Percentiles rank a stretch among this genome's conserved stretches.
Evolutionary conservation across 257 asterid genomes (phyloP).

Genomic region (Mitragyna speciosa): DNA sequence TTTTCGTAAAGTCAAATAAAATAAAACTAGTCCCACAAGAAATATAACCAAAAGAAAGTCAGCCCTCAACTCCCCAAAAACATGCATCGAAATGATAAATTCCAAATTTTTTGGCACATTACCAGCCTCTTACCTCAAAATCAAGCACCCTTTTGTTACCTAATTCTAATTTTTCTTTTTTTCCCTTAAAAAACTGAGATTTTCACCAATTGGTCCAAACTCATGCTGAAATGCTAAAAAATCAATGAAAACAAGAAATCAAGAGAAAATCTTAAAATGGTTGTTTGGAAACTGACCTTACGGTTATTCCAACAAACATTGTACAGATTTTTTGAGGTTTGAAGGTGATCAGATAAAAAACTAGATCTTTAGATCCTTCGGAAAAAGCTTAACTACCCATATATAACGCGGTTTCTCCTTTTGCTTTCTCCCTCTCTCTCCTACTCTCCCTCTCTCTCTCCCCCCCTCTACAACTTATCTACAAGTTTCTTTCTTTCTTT

Average conservation of each 20-base stretch:
- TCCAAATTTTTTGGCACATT: background rate
- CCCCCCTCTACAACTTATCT: slow-evolving; percentile 1
- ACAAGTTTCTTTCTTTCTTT: slow-evolving; percentile 13
- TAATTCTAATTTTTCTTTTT: background rate
- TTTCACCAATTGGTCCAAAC: background rate
- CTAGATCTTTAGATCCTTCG: slow-evolving; percentile 23
- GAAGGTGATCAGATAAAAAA: slow-evolving; percentile 14
- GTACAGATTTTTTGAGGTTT: slow-evolving; percentile 1
- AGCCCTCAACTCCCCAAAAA: background rate
- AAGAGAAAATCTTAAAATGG: background rate
- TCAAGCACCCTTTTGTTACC: background rate
- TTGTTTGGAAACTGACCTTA: slow-evolving; percentile 17
- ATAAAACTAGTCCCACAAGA: background rate
- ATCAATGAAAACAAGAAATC: background rate
- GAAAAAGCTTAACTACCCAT: slow-evolving; percentile 7
- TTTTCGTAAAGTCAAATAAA: background rate
- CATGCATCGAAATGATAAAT: background rate
- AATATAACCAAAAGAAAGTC: background rate
- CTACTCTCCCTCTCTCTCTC: background rate
- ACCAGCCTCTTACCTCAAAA: background rate
- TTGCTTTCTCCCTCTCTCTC: no score
- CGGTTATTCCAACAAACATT: background rate
- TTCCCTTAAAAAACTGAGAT: background rate
- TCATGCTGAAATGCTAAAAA: background rate
- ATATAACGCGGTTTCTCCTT: slow-evolving; percentile 17